Base-by-base conservation (phyloP, 768 basidiomycete species). In the Leucosporidium scottii region DNA sequence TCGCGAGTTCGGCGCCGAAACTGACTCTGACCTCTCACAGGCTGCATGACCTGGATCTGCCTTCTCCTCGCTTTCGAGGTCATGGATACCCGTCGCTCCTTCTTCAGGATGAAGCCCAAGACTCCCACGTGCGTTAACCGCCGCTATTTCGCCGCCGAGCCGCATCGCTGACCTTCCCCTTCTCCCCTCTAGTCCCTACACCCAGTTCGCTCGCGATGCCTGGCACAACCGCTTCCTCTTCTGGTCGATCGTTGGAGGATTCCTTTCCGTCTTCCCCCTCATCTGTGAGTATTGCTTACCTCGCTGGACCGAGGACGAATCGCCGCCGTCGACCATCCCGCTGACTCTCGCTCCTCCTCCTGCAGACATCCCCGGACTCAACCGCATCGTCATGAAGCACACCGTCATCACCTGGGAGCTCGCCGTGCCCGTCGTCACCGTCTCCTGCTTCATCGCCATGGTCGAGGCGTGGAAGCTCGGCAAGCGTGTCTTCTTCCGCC, bases 371-470 rank as follows among this genome's bases (percentile, higher is more conserved):
- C 76, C 76, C 27, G 70, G 66, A 2, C 74, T 78, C 64, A 78
- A 77, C 73, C 63, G 73, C 57, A 66, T 74, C 59, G 79, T 79
- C 27, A 80, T 81, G 77, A 74, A 78, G n/a, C 73, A 79, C 61
- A 67, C 66, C 8, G 62, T 75, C 2, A 72, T 80, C 51, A 73
- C 71, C 15, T 79, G 78, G 80, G 80, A 78, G 69, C 51, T 17
- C n/a, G n/a, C 50, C 17, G n/a, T 53, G 7, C 51, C 27, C 51
- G 23, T 27, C 23, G 51, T 75, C 28, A 65, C 69, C 34, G 34
- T 36, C 34, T 36, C 34, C 27, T 28, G 74, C 57, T 78, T 74
- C 69, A 12, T 75, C 63, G n/a, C 58, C 23, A n/a, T 64, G 27
- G 23, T 62, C 34, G 75, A 76, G 39, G n/a, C 31, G 9, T 72